phyloP scores from a whole-genome alignment of 257 asterid genomes.

The Jacaranda copaia region DNA sequence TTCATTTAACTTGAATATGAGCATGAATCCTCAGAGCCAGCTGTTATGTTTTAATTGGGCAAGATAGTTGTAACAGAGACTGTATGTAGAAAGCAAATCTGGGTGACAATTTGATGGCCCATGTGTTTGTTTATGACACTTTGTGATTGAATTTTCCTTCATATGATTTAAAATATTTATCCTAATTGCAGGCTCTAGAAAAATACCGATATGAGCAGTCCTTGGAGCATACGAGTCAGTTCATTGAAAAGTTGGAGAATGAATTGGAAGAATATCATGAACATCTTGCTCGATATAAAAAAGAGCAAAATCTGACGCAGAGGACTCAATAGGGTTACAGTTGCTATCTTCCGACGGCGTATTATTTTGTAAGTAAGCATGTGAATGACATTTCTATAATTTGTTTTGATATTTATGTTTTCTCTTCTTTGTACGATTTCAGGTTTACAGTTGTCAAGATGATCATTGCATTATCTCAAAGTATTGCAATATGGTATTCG shows the following conservation, averaged over 20 bases:
- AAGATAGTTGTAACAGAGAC: constrained; percentile 14
- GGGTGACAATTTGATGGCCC: constrained; percentile 3
- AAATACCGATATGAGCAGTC: constrained; percentile 82
- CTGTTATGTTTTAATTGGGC: not conserved
- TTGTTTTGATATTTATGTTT: not conserved
- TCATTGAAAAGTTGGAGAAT: constrained; percentile 88
- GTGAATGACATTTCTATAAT: not conserved
- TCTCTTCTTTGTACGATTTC: constrained; percentile 27
- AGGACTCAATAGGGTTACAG: constrained; percentile 25
- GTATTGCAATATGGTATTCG: constrained; percentile 1
- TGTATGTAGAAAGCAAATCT: not conserved
- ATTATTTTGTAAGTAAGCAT: constrained; percentile 24
- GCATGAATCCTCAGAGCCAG: not conserved
- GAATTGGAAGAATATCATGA: constrained; percentile 80
- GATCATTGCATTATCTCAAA: not conserved
- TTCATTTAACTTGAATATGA: constrained; percentile 8
- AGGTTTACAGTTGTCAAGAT: constrained; percentile 3
- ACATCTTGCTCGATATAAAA: constrained; percentile 67
- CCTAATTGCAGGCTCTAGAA: constrained; percentile 74
- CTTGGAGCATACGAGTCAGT: constrained; percentile 87
- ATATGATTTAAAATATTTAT: constrained; percentile 28
- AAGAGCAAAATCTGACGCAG: constrained; percentile 42
- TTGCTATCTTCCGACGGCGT: constrained; percentile 11
- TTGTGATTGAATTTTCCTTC: not conserved
- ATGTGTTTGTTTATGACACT: constrained; percentile 6